Evolutionary conservation across 495 filamentous ascomycete species (phyloP), one percentile per base, ranked within the genome.

Genomic region (Tuber melanosporum): DNA sequence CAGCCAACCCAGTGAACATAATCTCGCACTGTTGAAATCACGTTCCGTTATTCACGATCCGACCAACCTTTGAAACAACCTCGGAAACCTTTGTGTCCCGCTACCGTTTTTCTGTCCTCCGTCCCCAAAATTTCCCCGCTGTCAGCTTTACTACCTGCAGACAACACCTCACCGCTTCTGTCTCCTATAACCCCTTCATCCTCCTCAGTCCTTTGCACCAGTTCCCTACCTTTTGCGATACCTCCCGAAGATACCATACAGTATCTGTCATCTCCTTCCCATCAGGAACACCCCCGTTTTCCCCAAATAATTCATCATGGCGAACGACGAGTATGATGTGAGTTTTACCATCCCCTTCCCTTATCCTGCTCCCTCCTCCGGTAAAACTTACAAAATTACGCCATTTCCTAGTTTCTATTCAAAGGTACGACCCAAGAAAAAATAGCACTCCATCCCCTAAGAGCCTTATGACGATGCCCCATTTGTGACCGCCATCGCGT

Each of bases 321-420:
- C 96, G 83, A 99, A 99, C 90, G 96, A 99, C 88, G 96, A 99
- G 88, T 98, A 99, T 87, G 95, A 99, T 92, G 95, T 99, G 87
- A 90, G 96, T 88, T 14, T 45, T 70, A 42, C 52, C 47, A 17
- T 62, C 22, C 45, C 39, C 32, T 42, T 70, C 46, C 74, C 82
- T 75, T 42, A 74, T 75, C 49, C 72, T 39, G 5, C 78, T 57
- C 22, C 69, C 69, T 69, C 14, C 71, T 77, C 71, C 75, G 22
- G 26, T 49, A 41, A 70, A 74, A 57, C 75, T 81, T 62, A 80
- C 44, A 36, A 39, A 41, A 71, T 75, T 73, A 79, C 41, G 82
- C 85, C 71, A 79, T 76, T 8, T 77, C 73, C 76, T 84, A 99
- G 96, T 99, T 98, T 85, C 93, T 99, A 83, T 99, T 99, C 91